Base-by-base conservation (phyloP, 2,329 filamentous ascomycete genomes). In the Magnaporthales sp. region DNA sequence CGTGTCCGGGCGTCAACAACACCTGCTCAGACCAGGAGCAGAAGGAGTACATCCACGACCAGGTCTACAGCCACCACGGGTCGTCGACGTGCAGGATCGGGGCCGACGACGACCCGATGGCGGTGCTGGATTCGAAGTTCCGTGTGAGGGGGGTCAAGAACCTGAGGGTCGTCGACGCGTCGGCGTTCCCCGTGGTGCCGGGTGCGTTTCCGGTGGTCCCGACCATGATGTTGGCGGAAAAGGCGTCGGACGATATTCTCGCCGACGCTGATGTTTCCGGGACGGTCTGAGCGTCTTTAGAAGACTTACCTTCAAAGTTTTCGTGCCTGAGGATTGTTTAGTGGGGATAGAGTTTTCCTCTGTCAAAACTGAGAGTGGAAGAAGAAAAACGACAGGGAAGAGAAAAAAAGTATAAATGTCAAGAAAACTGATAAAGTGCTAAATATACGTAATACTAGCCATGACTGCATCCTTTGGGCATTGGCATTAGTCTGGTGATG, bases 151-250 rank as follows among this genome's bases (percentile, higher is more conserved):
- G 83, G 3, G 80, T 85, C 0, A 73, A 75, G 4, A 79, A 80
- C 0, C 74, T 87, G 64, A 76, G 85, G 27, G 85, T 86, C 8
- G 85, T 87, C 3, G 85, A 87, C 75, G 85, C 83, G 1, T 80
- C 78, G 29, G 77, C 80, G 1, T 86, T 83, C 68, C 83, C 84
- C 1, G 77, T 76, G 51, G 82, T 75, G 15, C 74, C 75, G 2
- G 84, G 84, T 0, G 69, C 70, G 26, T 56, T 80, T 77, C 22
- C 85, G 79, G 71, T 80, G 78, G 68, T 82, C 3, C 79, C 83
- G 3, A 82, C 80, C 0, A 84, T 82, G 69, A 82, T 86, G 77
- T 77, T 62, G 26, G 67, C 64, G 6, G 84, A 86, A 76, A 87
- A 86, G 77, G 84, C 84, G 1, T 81, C 83, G 7, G 84, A 85